Conservation (phyloP, 768 basidiomycete genomes). For the Pulveroboletus sp. region DNA sequence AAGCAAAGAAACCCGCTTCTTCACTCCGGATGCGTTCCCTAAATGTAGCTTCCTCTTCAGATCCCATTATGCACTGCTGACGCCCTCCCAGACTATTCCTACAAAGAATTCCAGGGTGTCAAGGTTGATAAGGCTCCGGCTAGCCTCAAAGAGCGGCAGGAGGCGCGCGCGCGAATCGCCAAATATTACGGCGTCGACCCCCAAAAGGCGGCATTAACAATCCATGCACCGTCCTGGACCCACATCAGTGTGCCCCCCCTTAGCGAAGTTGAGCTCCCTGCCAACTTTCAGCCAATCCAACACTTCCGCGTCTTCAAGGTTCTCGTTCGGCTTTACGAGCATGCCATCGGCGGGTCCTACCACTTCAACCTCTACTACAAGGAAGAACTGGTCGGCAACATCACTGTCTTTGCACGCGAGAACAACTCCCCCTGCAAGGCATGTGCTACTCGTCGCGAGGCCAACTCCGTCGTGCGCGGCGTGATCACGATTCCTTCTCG, state of each 20-base stretch:
- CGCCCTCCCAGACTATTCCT: conserved; percentile 23
- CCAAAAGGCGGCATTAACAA: conserved; percentile 1
- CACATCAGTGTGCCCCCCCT: conserved; percentile 12
- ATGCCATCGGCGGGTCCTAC: conserved; percentile 23
- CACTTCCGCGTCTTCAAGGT: conserved; percentile 26
- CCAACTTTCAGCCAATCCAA: conserved; percentile 12
- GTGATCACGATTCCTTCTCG: conserved; percentile 20
- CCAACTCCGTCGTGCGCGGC: conserved; percentile 17
- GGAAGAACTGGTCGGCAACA: conserved; percentile 8
- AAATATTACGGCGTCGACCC: conserved; percentile 25
- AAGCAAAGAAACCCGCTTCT: conserved; percentile 21
- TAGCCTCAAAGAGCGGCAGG: conserved; percentile 11
- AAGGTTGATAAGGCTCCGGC: conserved; percentile 21
- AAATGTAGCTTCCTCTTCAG: conserved; percentile 14
- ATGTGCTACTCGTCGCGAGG: conserved; percentile 18
- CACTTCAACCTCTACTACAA: conserved; percentile 20
- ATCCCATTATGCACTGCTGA: not conserved
- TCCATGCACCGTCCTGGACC: conserved; percentile 10
- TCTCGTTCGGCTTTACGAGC: conserved; percentile 22
- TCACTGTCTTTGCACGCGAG: conserved; percentile 24
- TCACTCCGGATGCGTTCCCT: conserved; percentile 15
- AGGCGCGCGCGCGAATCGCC: conserved; percentile 19
- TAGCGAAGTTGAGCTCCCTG: conserved; percentile 8
- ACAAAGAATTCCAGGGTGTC: conserved; percentile 20
- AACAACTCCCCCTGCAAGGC: conserved; percentile 23